Evolutionary conservation across 306 rosid genomes (phyloP).

Genomic region (Ormosia semicastrata): DNA sequence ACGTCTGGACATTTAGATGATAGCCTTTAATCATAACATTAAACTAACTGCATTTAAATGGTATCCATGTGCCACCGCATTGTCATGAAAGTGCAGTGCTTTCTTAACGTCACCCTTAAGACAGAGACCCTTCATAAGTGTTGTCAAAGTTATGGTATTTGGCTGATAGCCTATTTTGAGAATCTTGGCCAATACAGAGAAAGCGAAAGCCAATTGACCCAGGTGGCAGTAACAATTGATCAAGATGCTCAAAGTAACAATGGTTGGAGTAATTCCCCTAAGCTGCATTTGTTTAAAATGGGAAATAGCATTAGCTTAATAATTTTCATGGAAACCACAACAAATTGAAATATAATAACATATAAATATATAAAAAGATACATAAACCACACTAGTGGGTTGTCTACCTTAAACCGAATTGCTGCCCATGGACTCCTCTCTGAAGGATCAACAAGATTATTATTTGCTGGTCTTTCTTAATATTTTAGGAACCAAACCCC

Average conservation of each 20-base stretch:
- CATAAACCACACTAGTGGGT: conserved; percentile 61
- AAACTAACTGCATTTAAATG: not conserved
- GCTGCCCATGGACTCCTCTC: conserved; percentile 78
- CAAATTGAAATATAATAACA: no score
- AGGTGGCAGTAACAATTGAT: no score
- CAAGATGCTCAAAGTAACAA: no score
- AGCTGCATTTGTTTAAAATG: no score
- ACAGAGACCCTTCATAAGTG: conserved; percentile 9
- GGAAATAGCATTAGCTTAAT: no score
- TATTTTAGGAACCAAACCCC: conserved; percentile 18
- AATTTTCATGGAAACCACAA: no score
- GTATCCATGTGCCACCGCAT: not conserved
- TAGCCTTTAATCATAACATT: not conserved
- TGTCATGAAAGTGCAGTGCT: not conserved
- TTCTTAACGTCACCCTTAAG: not conserved
- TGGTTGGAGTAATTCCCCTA: no score
- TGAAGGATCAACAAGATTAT: conserved; percentile 61
- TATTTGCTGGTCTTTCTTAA: conserved; percentile 36
- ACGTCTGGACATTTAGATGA: not conserved
- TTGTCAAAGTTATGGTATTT: not conserved
- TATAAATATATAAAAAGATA: no score
- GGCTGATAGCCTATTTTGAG: no score
- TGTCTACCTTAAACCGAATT: conserved; percentile 36
- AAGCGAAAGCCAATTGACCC: no score
- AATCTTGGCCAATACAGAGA: no score